Base-by-base conservation (phyloP, 2,329 filamentous ascomycete species). In the Aschersonia sp. region DNA sequence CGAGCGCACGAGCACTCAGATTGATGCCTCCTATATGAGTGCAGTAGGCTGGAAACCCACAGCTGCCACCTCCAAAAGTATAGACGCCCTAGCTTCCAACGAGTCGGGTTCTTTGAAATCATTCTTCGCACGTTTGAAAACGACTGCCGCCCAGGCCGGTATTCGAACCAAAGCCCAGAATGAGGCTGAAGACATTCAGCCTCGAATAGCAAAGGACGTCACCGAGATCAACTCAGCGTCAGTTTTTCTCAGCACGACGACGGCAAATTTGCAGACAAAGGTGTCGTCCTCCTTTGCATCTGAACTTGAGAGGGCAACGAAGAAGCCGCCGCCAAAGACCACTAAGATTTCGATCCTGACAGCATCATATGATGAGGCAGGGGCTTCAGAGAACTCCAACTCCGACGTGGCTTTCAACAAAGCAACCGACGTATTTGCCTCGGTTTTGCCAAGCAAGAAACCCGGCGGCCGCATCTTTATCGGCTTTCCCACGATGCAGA, bases 401-500 rank as follows among this genome's bases (percentile, higher is more conserved):
- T 59, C 62, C 14, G 60, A 66, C 2, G 68, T 63, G 5, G 62
- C 66, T 12, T 59, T 75, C 9, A 68, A 74, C 6, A 78, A 81
- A 51, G 74, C 77, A 3, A 73, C 76, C 1, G 87, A 95, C 59
- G 81, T 98, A 6, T 95, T 98, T 62, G 78, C 84, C 1, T 92
- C 89, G 1, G 89, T 98, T 1, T 67, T 97, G 5, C 92, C 92
- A 2, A 87, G 78, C 49, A 94, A 88, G 62, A 85, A 86, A 55
- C 76, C 77, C 0, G 78, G 79, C 7, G 92, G 92, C 6, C 82
- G 87, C 47, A 85, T 98, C 47, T 98, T 97, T 58, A 98, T 98
- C 58, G 92, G 92, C 0, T 98, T 98, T 59, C 90, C 92, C 4
- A 98, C 92, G 1, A 89, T 90, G 55, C 92, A 98, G 67, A 98